Evolutionary conservation across 768 basidiomycete genomes (phyloP).

Genomic region (Boletus rubroflammeus): DNA sequence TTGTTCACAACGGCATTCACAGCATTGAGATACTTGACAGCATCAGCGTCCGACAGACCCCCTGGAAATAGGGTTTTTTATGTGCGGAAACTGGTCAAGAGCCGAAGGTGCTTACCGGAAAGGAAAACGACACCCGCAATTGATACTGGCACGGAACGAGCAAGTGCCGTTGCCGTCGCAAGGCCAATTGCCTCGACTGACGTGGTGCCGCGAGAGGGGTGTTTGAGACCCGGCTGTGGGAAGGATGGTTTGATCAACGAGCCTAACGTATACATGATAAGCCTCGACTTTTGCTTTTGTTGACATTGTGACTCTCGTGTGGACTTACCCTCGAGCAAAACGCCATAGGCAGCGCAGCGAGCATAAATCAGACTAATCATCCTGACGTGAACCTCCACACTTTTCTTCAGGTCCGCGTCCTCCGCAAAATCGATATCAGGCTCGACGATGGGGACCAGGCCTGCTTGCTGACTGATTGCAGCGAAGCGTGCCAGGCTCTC

Average conservation of each 20-base stretch:
- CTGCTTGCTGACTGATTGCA: constrained; percentile 48
- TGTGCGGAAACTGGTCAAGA: not conserved
- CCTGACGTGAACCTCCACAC: constrained; percentile 44
- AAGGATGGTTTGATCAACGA: constrained; percentile 52
- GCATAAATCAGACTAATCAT: constrained; percentile 45
- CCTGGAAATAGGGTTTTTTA: constrained; percentile 27
- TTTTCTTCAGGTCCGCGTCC: constrained; percentile 44
- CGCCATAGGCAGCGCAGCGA: constrained; percentile 41
- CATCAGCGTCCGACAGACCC: constrained; percentile 40
- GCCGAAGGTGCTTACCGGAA: constrained; percentile 35
- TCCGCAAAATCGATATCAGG: constrained; percentile 50
- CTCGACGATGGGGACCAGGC: constrained; percentile 51
- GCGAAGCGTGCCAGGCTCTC: constrained; percentile 48
- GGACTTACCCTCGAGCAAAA: constrained; percentile 45
- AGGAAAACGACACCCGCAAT: constrained; percentile 50
- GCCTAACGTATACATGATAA: constrained; percentile 27
- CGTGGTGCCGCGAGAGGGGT: constrained; percentile 35
- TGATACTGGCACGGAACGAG: constrained; percentile 42
- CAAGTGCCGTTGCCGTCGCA: constrained; percentile 44
- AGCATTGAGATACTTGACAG: constrained; percentile 40
- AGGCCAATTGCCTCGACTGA: constrained; percentile 42
- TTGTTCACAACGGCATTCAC: constrained; percentile 40
- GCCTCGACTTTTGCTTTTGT: not conserved
- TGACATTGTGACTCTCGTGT: not conserved
- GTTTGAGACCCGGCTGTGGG: constrained; percentile 46